phyloP scores from a whole-genome alignment of 768 basidiomycete genomes.

The Xanthoconium stramineum region DNA sequence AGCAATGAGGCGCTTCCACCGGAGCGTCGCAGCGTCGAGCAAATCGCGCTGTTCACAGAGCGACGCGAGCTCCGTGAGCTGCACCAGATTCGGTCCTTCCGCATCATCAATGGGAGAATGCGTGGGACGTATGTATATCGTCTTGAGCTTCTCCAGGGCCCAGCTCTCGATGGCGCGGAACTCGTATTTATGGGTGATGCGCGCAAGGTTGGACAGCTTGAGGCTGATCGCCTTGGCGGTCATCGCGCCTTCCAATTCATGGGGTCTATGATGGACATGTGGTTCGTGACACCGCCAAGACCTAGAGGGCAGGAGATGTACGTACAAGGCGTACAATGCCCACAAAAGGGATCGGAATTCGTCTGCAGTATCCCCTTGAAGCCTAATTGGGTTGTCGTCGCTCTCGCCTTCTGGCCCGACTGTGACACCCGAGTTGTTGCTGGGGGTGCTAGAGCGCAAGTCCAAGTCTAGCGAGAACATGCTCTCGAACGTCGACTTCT shows the following conservation, averaged over 20 bases:
- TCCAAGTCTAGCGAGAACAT: conserved; percentile 44
- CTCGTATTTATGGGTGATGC: conserved; percentile 48
- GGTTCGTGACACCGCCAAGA: conserved; percentile 2
- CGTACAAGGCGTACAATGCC: conserved; percentile 52
- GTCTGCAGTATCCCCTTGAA: conserved; percentile 45
- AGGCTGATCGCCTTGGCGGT: conserved; percentile 42
- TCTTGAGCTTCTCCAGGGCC: conserved; percentile 40
- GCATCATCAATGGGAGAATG: conserved; percentile 30
- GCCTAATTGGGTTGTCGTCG: conserved; percentile 49
- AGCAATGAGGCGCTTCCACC: conserved; percentile 48
- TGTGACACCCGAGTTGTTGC: conserved; percentile 23
- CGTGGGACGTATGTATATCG: conserved; percentile 33
- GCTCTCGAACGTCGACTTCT: conserved; percentile 44
- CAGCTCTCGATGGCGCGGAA: conserved; percentile 45
- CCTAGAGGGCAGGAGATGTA: conserved; percentile 8
- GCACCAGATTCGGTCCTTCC: conserved; percentile 39
- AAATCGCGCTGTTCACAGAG: conserved; percentile 47
- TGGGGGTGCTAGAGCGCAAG: conserved; percentile 25
- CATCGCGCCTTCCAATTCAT: conserved; percentile 44
- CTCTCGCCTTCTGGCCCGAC: conserved; percentile 42
- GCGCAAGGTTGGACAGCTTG: conserved; percentile 44
- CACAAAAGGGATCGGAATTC: conserved; percentile 54
- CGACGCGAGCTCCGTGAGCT: conserved; percentile 51
- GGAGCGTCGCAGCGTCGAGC: conserved; percentile 38
- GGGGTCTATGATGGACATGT: conserved; percentile 33